Evolutionary conservation across 768 basidiomycete species (phyloP).

Genomic region (Chiua virens): DNA sequence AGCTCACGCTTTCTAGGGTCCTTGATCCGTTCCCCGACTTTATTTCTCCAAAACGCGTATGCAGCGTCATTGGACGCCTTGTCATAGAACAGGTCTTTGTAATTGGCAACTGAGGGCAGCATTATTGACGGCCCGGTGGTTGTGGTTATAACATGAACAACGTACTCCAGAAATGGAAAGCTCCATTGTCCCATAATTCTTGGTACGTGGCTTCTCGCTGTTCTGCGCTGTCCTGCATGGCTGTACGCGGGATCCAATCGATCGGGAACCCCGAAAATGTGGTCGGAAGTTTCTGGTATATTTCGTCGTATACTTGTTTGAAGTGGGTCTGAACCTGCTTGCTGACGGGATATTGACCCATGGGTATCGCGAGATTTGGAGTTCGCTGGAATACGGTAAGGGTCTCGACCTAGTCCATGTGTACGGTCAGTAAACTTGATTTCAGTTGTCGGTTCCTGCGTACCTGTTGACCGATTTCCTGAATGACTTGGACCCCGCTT

Average conservation of each 20-base stretch:
- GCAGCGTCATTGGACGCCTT: background rate
- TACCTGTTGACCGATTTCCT: slow-evolving; percentile 15
- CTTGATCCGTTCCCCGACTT: background rate
- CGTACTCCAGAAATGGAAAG: slow-evolving; percentile 12
- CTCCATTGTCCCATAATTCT: slow-evolving; percentile 8
- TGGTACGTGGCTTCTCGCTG: slow-evolving; percentile 7
- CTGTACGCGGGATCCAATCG: slow-evolving; percentile 2
- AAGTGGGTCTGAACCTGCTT: slow-evolving; percentile 9
- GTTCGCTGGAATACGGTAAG: slow-evolving; percentile 17
- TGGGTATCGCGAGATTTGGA: slow-evolving; percentile 11
- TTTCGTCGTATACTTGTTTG: slow-evolving; percentile 11
- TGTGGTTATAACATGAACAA: background rate
- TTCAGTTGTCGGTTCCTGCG: background rate
- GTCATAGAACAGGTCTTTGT: slow-evolving; percentile 2
- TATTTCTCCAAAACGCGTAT: slow-evolving; percentile 14
- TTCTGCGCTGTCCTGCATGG: slow-evolving; percentile 11
- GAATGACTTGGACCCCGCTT: slow-evolving; percentile 14
- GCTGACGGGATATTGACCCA: slow-evolving; percentile 11
- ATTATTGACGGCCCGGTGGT: background rate
- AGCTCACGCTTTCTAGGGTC: slow-evolving; percentile 3
- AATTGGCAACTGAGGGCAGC: slow-evolving; percentile 1
- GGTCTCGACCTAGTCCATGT: slow-evolving; percentile 1
- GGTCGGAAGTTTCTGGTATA: background rate
- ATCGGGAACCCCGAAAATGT: background rate
- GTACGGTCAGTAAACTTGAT: background rate